Percentiles rank a stretch among this genome's conserved stretches.
Evolutionary conservation across 768 basidiomycete species (phyloP).

Genomic region (Phylloporus sp.): DNA sequence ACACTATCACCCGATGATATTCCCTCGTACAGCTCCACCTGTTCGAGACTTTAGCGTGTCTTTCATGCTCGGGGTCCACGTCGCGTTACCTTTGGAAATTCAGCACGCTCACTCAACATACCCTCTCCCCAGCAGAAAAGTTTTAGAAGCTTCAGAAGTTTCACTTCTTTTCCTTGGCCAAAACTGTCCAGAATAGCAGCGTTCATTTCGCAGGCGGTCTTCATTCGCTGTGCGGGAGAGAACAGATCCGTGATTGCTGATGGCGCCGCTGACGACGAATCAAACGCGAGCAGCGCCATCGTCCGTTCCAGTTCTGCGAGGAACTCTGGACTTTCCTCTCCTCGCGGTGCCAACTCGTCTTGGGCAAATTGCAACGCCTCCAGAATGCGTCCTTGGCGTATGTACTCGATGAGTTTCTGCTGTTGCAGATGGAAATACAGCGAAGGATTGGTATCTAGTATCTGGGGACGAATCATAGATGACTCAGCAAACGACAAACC

Average conservation of each 20-base stretch:
- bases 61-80: conserved; percentile 14
- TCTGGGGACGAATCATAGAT: conserved; percentile 49
- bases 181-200: conserved; percentile 90
- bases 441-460: conserved; percentile 90
- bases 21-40: conserved; percentile 31
- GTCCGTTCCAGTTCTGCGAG: conserved; percentile 88
- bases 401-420: conserved; percentile 91
- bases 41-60: conserved; percentile 22
- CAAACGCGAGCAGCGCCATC: conserved; percentile 89
- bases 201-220: conserved; percentile 95
- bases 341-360: conserved; percentile 88
- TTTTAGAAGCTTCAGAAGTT: conserved; percentile 76
- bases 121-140: conserved; percentile 86
- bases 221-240: conserved; percentile 82
- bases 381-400: conserved; percentile 71
- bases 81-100: conserved; percentile 69
- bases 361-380: conserved; percentile 91
- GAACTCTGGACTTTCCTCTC: conserved; percentile 93
- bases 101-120: conserved; percentile 68
- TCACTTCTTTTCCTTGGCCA: conserved; percentile 90
- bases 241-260: conserved; percentile 76
- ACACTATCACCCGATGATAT: conserved; percentile 10
- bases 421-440: conserved; percentile 96
- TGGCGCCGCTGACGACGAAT: conserved; percentile 44
- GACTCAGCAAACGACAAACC: conserved; percentile 13